Evolutionary conservation across 257 asterid species (phyloP).

Genomic region (Petrea volubilis): DNA sequence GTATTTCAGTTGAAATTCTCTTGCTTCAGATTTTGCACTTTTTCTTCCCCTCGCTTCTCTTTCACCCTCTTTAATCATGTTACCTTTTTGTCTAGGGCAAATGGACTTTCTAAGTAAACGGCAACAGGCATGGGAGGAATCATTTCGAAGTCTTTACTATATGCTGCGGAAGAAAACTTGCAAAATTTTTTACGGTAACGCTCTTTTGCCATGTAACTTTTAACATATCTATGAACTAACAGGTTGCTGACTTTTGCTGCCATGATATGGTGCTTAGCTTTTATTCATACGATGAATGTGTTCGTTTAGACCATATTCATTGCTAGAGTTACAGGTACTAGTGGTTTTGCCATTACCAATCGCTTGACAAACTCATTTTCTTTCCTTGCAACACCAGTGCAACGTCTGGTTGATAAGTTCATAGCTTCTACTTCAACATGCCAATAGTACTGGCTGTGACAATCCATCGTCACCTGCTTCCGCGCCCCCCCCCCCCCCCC

Average conservation of each 20-base stretch:
- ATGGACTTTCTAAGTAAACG: slow-evolving; percentile 74
- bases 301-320: neutral
- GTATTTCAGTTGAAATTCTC: slow-evolving; percentile 37
- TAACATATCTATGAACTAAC: slow-evolving; percentile 4
- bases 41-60: slow-evolving; percentile 6
- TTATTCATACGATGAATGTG: neutral
- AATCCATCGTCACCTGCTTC: neutral
- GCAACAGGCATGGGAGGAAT: slow-evolving; percentile 84
- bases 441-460: neutral
- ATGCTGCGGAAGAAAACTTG: slow-evolving; percentile 79
- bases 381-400: slow-evolving; percentile 11
- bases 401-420: neutral
- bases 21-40: slow-evolving; percentile 11
- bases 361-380: neutral
- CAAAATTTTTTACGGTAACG: slow-evolving; percentile 78
- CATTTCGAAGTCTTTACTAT: slow-evolving; percentile 89
- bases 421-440: neutral
- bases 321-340: neutral
- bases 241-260: slow-evolving; percentile 6
- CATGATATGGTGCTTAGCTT: neutral
- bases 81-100: slow-evolving; percentile 51
- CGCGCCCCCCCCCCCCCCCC: too few species aligned
- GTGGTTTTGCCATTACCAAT: neutral
- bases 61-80: slow-evolving; percentile 13
- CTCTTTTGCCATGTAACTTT: slow-evolving; percentile 8